Base-by-base conservation (phyloP, 148 eudicot genomes). In the Polygonum aviculare region DNA sequence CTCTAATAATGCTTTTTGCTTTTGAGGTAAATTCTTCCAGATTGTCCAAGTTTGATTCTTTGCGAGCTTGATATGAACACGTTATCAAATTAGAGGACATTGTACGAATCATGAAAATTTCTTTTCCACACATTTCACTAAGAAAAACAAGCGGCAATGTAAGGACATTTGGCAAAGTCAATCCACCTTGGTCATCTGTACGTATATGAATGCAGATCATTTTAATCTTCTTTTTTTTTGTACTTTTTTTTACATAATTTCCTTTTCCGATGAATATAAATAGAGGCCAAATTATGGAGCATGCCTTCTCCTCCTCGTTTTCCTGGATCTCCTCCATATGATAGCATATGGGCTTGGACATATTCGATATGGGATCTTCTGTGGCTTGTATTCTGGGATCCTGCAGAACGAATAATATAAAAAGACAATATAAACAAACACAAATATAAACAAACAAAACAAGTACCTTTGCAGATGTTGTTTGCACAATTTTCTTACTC, bases 261-360 rank as follows among this genome's bases (percentile, higher is more conserved):
- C 11, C 16, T 67, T 31, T 36, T 36, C 44, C 36, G 71, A 36
- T 44, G 71, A 67, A 67, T 67, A 12, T 35, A 60, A 15, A 35
- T 67, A 67, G 72, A 36, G 35, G 15, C 5, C 19, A 63, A 63
- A 72, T 45, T 41, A 40, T 18, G 18, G 31, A 41, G 75, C 75
- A 47, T 51, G 52, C 14, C 62, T 36, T 55, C 63, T 75, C 49
- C 77, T 36, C 39, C 47, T 50, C 21, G 67, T 75, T 38, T 75
- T 75, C 77, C 55, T 54, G 11, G 75, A 72, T 72, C 77, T 51
- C 63, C 77, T 75, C 77, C 77, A 75, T 50, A 75, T 50, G 60
- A 75, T 75, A 12, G 77, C 77, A 55, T 75, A 75, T 54, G 77
- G 77, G 77, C 47, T 75, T 75, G 77, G 77, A 75, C 77, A 75